Evolutionary conservation across 2,329 filamentous ascomycete species (phyloP).

Genomic region (Trichoderma hamatum): DNA sequence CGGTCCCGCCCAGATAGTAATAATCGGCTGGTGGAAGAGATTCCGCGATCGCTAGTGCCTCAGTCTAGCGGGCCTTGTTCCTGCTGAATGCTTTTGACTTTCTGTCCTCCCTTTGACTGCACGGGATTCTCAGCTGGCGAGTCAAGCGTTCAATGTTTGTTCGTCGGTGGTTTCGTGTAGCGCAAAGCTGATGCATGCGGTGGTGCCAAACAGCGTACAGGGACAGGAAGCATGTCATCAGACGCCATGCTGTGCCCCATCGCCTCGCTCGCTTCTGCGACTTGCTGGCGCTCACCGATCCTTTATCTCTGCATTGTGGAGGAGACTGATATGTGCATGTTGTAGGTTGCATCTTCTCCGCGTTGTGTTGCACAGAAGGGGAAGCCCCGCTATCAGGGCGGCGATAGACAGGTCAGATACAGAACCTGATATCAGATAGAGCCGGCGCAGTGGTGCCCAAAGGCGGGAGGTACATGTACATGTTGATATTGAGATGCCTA

Average conservation of each 20-base stretch:
- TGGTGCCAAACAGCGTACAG: neutral
- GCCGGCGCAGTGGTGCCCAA: constrained; percentile 2
- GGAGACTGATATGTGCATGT: neutral
- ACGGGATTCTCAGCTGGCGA: neutral
- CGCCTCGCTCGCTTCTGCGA: neutral
- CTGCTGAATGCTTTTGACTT: neutral
- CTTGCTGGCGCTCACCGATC: constrained; percentile 21
- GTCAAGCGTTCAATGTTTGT: neutral
- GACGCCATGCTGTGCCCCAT: neutral
- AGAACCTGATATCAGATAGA: neutral
- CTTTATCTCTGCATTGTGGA: constrained; percentile 24
- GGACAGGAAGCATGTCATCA: neutral
- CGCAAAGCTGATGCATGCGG: neutral
- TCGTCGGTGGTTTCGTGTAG: neutral
- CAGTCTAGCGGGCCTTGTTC: neutral
- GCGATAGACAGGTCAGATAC: neutral
- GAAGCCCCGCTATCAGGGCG: constrained; percentile 21
- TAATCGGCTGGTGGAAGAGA: neutral
- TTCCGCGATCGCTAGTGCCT: constrained; percentile 13
- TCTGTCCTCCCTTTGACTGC: neutral
- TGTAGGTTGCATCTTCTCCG: constrained; percentile 5
- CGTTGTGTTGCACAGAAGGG: constrained; percentile 17
- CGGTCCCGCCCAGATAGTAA: constrained; percentile 7
- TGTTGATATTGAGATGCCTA: neutral
- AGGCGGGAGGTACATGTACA: neutral